phyloP scores from a whole-genome alignment of 2,329 filamentous ascomycete genomes.

The Akanthomyces lecanii region DNA sequence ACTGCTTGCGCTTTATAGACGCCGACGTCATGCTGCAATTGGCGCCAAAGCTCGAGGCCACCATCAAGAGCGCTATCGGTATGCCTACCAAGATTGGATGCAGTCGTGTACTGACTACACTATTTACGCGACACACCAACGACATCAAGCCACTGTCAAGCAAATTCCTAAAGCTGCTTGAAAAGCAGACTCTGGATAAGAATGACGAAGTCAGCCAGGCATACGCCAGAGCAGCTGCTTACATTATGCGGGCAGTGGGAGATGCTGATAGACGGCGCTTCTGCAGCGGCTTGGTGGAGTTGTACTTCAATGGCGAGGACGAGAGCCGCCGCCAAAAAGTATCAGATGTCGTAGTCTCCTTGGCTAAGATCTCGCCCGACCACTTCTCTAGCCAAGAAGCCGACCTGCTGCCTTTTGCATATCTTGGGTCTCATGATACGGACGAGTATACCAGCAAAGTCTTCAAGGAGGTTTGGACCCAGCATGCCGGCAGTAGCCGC shows the following conservation, averaged over 20 bases:
- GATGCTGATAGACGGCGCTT: conserved; percentile 48
- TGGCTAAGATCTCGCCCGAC: conserved; percentile 85
- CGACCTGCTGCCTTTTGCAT: conserved; percentile 78
- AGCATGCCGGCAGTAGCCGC: conserved; percentile 81
- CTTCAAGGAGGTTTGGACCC: conserved; percentile 83
- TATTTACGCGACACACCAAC: conserved; percentile 74
- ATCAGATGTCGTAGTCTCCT: conserved; percentile 75
- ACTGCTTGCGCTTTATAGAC: conserved; percentile 81
- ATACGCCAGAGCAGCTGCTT: conserved; percentile 83
- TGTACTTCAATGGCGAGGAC: conserved; percentile 82
- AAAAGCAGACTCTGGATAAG: conserved; percentile 79
- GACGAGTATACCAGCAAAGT: conserved; percentile 73
- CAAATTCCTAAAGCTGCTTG: conserved; percentile 69
- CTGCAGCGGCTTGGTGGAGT: conserved; percentile 51
- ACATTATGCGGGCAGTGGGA: conserved; percentile 63
- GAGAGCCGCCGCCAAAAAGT: conserved; percentile 69
- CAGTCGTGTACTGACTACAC: conserved; percentile 74
- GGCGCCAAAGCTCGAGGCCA: conserved; percentile 66
- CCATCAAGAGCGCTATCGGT: conserved; percentile 81
- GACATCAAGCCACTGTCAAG: conserved; percentile 73
- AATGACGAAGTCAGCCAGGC: conserved; percentile 91
- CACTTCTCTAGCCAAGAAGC: conserved; percentile 75
- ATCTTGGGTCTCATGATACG: conserved; percentile 79
- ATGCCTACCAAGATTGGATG: conserved; percentile 94
- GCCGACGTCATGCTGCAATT: conserved; percentile 71